phyloP scores from a whole-genome alignment of 2,329 filamentous ascomycete species.

The Hyphodiscus sp. region DNA sequence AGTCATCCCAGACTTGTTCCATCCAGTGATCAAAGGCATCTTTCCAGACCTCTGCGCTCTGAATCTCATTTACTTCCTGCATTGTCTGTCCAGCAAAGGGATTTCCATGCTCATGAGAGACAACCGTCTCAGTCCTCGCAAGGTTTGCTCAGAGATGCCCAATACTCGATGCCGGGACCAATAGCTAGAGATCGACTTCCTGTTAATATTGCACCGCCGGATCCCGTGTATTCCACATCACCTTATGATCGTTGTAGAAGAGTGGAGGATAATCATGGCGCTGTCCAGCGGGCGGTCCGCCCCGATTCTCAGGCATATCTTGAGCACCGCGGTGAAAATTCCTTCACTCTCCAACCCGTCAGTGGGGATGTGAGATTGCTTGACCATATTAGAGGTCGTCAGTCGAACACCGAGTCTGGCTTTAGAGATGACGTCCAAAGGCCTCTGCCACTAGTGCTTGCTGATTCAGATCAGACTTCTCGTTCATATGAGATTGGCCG shows the following conservation, averaged over 20 bases:
- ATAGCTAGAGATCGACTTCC: constrained; percentile 17
- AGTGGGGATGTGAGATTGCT: constrained; percentile 7
- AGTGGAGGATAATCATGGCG: constrained; percentile 10
- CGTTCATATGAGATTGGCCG: constrained; percentile 19
- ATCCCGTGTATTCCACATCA: constrained; percentile 11
- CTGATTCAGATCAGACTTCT: constrained; percentile 18
- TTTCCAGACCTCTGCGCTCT: constrained; percentile 14
- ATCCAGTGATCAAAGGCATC: constrained; percentile 17
- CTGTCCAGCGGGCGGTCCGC: constrained; percentile 6
- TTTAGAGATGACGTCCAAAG: constrained; percentile 11
- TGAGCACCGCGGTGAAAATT: constrained; percentile 10
- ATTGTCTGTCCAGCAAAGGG: constrained; percentile 18
- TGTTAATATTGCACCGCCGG: constrained; percentile 20
- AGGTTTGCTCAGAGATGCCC: constrained; percentile 22
- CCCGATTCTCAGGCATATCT: constrained; percentile 7
- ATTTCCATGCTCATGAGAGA: constrained; percentile 12
- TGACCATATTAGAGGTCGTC: constrained; percentile 17
- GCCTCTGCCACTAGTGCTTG: constrained; percentile 15
- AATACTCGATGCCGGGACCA: constrained; percentile 15
- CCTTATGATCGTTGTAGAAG: constrained; percentile 13
- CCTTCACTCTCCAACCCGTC: constrained; percentile 10
- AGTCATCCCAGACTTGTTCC: constrained; percentile 22
- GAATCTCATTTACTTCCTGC: constrained; percentile 22
- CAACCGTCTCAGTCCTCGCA: constrained; percentile 17
- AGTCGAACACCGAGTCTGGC: constrained; percentile 10